Percentiles rank a stretch among this genome's conserved stretches.
Conservation (phyloP, 306 rosid species). For the Hippophae tibetana region DNA sequence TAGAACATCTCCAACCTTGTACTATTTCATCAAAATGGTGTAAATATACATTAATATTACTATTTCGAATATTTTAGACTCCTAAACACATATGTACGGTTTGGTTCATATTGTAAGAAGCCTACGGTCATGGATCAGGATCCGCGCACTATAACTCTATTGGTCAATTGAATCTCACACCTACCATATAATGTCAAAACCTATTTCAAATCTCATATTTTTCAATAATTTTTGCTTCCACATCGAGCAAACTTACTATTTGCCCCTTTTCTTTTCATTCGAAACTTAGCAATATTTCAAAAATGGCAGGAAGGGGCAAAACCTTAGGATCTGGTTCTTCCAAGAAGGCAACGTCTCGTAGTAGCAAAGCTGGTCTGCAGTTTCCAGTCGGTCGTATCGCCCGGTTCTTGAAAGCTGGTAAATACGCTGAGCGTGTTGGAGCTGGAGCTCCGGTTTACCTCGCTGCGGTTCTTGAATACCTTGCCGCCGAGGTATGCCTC, state of each 20-base stretch:
- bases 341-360: slow-evolving; percentile 77
- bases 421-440: slow-evolving; percentile 85
- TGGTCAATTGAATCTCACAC: slow-evolving; percentile 17
- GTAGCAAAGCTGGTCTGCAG: slow-evolving; percentile 84
- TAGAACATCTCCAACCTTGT: no score
- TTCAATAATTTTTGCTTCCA: neutral
- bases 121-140: slow-evolving; percentile 17
- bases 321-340: slow-evolving; percentile 62
- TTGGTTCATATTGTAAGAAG: neutral
- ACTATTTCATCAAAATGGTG: no score
- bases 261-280: neutral
- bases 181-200: slow-evolving; percentile 29
- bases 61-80: neutral
- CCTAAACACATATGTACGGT: slow-evolving; percentile 30
- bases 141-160: slow-evolving; percentile 37
- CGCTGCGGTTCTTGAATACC: slow-evolving; percentile 85
- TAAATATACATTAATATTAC: no score
- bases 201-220: no score
- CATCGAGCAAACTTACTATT: no score
- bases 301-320: slow-evolving; percentile 72
- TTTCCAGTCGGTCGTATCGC: slow-evolving; percentile 95
- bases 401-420: slow-evolving; percentile 76
- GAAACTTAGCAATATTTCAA: neutral
- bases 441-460: slow-evolving; percentile 95
- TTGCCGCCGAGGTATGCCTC: slow-evolving; percentile 66